Evolutionary conservation across 2,329 filamentous ascomycete genomes (phyloP).

Genomic region (Fusarium sp.): DNA sequence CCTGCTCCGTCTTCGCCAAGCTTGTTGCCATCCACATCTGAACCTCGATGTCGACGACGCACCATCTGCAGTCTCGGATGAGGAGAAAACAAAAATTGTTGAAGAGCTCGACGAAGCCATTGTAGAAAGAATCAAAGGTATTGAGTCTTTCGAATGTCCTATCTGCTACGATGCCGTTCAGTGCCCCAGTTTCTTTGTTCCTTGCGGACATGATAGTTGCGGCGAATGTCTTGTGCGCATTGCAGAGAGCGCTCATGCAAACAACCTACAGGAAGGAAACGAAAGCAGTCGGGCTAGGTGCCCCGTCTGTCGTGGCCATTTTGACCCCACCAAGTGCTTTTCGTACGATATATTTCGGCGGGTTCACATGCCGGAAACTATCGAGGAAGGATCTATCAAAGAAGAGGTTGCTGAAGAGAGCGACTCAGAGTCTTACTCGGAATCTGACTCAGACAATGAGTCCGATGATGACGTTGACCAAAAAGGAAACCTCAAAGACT

Average conservation of each 20-base stretch:
- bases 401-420: conserved; percentile 50
- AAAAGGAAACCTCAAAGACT: conserved; percentile 60
- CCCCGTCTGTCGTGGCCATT: conserved; percentile 76
- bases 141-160: conserved; percentile 78
- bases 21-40: conserved; percentile 57
- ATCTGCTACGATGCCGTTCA: conserved; percentile 81
- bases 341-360: conserved; percentile 79
- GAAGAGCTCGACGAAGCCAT: conserved; percentile 68
- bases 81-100: conserved; percentile 71
- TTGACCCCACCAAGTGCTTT: conserved; percentile 77
- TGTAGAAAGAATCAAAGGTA: conserved; percentile 70
- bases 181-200: conserved; percentile 81
- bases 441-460: conserved; percentile 45
- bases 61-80: conserved; percentile 53
- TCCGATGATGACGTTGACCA: conserved; percentile 51
- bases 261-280: conserved; percentile 67
- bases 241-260: conserved; percentile 67
- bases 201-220: conserved; percentile 86
- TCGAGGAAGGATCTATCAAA: conserved; percentile 54
- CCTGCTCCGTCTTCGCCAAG: conserved; percentile 83
- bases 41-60: conserved; percentile 52
- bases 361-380: conserved; percentile 71
- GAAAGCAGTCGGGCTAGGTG: conserved; percentile 72
- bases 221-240: conserved; percentile 79
- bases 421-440: conserved; percentile 43